Percentiles rank a stretch among this genome's conserved stretches.
phyloP scores from a whole-genome alignment of 306 rosid species.

The Pterocarpus macrocarpus region DNA sequence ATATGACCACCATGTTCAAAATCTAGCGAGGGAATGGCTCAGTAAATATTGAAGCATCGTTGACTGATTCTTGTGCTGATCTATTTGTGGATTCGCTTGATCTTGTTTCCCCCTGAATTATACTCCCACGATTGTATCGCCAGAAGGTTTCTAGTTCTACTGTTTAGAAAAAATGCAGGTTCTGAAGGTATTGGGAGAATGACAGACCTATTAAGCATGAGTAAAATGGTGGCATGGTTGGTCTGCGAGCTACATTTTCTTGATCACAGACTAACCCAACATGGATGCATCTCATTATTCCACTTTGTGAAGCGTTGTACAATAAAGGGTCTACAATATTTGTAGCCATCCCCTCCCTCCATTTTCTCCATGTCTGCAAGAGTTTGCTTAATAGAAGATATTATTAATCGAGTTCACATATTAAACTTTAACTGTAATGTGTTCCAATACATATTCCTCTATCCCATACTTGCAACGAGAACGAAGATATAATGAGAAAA shows the following conservation, averaged over 20 bases:
- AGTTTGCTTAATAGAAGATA: neutral
- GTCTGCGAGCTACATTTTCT: constrained; percentile 9
- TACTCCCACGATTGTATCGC: too few relatives aligned
- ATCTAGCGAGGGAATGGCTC: constrained; percentile 18
- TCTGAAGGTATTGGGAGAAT: constrained; percentile 2
- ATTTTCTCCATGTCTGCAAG: constrained; percentile 21
- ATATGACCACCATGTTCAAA: neutral
- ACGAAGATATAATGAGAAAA: neutral
- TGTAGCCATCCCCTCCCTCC: neutral
- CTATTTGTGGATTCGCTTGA: neutral
- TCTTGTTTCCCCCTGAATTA: too few relatives aligned
- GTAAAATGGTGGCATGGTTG: constrained; percentile 19
- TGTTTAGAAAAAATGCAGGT: constrained; percentile 15
- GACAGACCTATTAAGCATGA: constrained; percentile 23
- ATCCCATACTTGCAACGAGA: too few relatives aligned
- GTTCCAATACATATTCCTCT: too few relatives aligned
- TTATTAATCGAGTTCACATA: too few relatives aligned
- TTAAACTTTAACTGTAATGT: too few relatives aligned
- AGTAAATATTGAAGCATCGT: constrained; percentile 2
- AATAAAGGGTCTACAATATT: neutral
- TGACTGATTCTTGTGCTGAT: neutral
- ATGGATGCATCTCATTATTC: constrained; percentile 25
- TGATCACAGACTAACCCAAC: constrained; percentile 35
- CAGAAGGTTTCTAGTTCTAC: neutral
- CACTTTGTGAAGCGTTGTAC: constrained; percentile 8